Evolutionary conservation across 1,284 basidiomycete genomes (phyloP).

Genomic region (Moesziomyces sp.): DNA sequence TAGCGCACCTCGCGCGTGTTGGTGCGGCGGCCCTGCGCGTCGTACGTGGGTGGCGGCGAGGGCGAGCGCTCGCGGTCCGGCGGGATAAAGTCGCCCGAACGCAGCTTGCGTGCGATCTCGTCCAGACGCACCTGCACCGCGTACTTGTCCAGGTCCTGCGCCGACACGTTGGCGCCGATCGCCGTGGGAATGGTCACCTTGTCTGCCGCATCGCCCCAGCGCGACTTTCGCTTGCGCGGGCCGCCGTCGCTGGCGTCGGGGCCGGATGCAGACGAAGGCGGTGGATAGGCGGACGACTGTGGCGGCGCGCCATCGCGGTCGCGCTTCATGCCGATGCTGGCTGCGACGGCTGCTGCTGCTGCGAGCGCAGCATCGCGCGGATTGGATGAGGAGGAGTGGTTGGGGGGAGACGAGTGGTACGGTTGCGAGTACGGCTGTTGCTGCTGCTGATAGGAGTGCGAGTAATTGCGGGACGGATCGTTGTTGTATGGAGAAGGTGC

Average conservation of each 20-base stretch:
- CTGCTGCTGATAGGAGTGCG: constrained; percentile 21
- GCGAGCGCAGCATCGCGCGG: constrained; percentile 34
- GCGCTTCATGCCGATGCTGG: constrained; percentile 46
- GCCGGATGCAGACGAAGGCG: constrained; percentile 10
- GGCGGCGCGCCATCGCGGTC: constrained; percentile 21
- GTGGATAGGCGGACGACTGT: constrained; percentile 3
- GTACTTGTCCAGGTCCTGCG: constrained; percentile 64
- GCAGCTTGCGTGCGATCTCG: constrained; percentile 94
- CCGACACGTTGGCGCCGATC: constrained; percentile 57
- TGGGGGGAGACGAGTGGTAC: constrained; percentile 12
- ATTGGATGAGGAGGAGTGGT: constrained; percentile 21
- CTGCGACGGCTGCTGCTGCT: constrained; percentile 42
- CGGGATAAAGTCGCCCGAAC: constrained; percentile 92
- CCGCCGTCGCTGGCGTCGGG: constrained; percentile 31
- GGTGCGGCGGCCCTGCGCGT: constrained; percentile 93
- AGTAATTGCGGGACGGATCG: constrained; percentile 10
- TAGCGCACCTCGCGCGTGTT: constrained; percentile 99
- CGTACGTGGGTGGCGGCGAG: constrained; percentile 96
- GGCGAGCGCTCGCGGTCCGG: constrained; percentile 93
- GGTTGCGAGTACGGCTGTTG: constrained; percentile 21
- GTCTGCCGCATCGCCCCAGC: constrained; percentile 63
- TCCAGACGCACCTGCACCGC: constrained; percentile 76
- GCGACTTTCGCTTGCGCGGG: constrained; percentile 64
- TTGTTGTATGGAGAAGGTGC: constrained; percentile 8
- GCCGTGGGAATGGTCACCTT: constrained; percentile 60